Conservation (phyloP, 768 basidiomycete genomes). For the Mycena rosella region DNA sequence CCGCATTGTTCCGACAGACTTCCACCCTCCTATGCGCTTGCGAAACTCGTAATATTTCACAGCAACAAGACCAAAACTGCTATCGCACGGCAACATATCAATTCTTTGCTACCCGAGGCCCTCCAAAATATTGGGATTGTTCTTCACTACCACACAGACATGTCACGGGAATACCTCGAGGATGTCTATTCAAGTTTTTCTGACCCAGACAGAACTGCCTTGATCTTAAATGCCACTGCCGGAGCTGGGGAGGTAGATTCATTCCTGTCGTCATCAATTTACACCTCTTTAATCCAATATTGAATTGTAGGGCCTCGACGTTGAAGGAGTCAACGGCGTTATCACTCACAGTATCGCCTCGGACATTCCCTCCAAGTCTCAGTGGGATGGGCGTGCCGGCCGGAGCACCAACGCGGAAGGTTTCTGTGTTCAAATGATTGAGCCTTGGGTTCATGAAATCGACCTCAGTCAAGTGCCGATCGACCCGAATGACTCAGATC, state of each 20-base stretch:
- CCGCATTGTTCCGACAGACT: background rate
- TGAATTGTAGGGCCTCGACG: no score
- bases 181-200: constrained; percentile 11
- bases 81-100: background rate
- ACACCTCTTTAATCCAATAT: no score
- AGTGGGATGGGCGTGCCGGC: no score
- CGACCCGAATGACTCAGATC: background rate
- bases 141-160: constrained; percentile 14
- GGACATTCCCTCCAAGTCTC: no score
- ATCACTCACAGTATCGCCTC: no score
- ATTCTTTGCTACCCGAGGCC: background rate
- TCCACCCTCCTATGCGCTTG: constrained; percentile 16
- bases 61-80: constrained; percentile 1
- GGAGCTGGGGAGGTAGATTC: constrained; percentile 9
- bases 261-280: no score
- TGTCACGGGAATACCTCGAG: constrained; percentile 22
- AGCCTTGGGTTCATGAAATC: constrained; percentile 16
- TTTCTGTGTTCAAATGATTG: constrained; percentile 10
- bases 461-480: background rate
- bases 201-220: background rate
- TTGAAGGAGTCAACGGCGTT: no score
- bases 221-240: constrained; percentile 11
- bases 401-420: background rate
- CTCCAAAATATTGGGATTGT: constrained; percentile 1
- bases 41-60: background rate